Base-by-base conservation (phyloP, 805 yeast species). In the Nakazawaea ambrosiae region DNA sequence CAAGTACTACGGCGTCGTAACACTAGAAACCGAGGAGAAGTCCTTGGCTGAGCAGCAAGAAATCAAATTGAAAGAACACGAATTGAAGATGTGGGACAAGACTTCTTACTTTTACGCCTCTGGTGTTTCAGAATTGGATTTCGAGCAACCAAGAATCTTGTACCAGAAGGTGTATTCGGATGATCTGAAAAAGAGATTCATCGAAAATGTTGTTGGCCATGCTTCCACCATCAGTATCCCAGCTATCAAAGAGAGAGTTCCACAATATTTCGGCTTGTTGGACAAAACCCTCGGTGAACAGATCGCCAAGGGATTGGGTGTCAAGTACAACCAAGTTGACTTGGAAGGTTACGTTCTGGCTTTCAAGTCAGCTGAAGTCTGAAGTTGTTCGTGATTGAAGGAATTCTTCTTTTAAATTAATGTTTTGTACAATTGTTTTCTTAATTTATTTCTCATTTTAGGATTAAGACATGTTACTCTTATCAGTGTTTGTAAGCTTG, bases 61-160 rank as follows among this genome's bases (percentile, higher is more conserved):
- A 23, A 54, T 51, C 19, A 45, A 52, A 20, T 49, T 53, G 48
- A 46, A 48, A 32, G 54, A 47, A 3, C 72, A 66, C 41, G 69
- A 66, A 37, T 54, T 55, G 38, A 50, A 53, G 27, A 50, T 63
- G 31, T 59, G 66, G 55, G 53, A 51, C 26, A 58, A 57, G 40
- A 54, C 63, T 23, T 54, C 55, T 19, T 64, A 58, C 44, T 58
- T 53, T 38, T 63, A 54, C 47, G 50, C 65, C 39, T 57, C 61
- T 24, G 72, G 73, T 12, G 48, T 66, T 17, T 49, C 61, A 22
- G 70, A 66, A 34, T 48, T 63, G 18, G 75, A 68, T 50, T 49
- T 66, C 25, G 73, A 68, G 46, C 74, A 68, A 45, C 71, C 74
- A 34, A 56, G 72, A 48, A 60, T 51, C 0, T 49, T 68, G 40